These are phyloP conservation scores for Cenchrus americanus DNA, from an alignment of 176 grass and related monocot genomes.

Conservation along the genomic window DNA sequence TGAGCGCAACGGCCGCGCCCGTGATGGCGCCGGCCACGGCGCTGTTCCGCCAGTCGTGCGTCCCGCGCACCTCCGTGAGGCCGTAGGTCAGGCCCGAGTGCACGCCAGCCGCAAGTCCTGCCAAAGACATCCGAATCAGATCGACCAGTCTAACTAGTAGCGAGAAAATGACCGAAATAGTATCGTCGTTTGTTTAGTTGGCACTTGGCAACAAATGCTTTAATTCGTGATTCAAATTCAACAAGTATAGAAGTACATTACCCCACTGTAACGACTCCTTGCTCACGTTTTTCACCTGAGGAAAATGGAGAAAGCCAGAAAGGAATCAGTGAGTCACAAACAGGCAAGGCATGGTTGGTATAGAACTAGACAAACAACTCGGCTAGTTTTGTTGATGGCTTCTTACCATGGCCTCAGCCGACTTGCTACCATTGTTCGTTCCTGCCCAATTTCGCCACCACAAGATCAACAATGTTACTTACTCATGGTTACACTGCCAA, in stretches of 20 bases:
- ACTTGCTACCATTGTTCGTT: constrained; percentile 59
- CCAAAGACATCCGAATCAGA: background rate
- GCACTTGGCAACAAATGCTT: background rate
- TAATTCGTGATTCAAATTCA: background rate
- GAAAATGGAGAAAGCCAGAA: background rate
- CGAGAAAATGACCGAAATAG: no score
- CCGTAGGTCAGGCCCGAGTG: constrained; percentile 90
- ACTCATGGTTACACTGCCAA: background rate
- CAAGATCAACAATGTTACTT: background rate
- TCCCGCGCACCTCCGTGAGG: constrained; percentile 75
- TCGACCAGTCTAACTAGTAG: background rate
- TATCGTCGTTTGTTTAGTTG: no score
- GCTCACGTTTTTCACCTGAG: constrained; percentile 75
- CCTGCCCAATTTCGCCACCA: constrained; percentile 44
- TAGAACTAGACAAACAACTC: background rate
- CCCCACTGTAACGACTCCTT: constrained; percentile 92
- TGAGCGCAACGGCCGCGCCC: constrained; percentile 69
- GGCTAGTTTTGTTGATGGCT: background rate
- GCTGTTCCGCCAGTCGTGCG: constrained; percentile 96
- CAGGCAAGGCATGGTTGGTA: background rate
- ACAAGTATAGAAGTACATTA: constrained; percentile 10
- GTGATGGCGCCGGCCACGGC: constrained; percentile 73
- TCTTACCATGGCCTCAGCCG: constrained; percentile 81
- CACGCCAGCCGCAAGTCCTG: constrained; percentile 84
- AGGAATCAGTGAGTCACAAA: background rate